These are phyloP conservation scores for Porcisia hertigi DNA, from an alignment of 208 protist genomes.

Conservation along the genomic window DNA sequence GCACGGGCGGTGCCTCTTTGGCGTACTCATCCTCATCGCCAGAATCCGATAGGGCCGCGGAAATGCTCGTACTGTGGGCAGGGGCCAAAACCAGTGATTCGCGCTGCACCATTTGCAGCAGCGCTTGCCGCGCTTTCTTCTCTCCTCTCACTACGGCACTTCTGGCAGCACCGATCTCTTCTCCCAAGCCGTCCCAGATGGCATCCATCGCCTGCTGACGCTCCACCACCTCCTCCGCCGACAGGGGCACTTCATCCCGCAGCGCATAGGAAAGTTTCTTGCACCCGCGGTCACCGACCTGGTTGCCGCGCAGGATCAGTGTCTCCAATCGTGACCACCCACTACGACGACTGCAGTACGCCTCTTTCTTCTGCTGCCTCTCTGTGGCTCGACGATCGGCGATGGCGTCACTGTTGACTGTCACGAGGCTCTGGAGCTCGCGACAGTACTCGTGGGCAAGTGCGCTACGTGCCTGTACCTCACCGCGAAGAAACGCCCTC, in stretches of 20 bases:
- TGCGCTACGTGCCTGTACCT: conserved; percentile 3
- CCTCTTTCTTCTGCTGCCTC: conserved; percentile 45
- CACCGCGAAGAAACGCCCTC: conserved; percentile 6
- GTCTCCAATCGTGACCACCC: conserved; percentile 79
- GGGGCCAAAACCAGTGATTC: not conserved
- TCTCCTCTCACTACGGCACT: conserved; percentile 29
- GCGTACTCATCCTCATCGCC: conserved; percentile 51
- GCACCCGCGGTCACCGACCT: conserved; percentile 60
- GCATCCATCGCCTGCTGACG: conserved; percentile 38
- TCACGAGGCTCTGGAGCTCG: not conserved
- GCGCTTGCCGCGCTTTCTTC: conserved; percentile 21
- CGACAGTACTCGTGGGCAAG: conserved; percentile 6
- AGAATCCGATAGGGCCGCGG: conserved; percentile 4
- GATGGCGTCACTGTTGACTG: conserved; percentile 7
- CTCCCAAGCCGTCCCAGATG: conserved; percentile 30
- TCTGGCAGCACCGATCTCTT: conserved; percentile 26
- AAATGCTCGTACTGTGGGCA: not conserved
- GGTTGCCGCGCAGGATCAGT: conserved; percentile 71
- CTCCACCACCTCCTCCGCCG: conserved; percentile 63
- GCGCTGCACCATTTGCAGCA: conserved; percentile 20
- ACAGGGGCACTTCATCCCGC: conserved; percentile 56
- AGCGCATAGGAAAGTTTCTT: conserved; percentile 43
- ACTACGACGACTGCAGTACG: conserved; percentile 64
- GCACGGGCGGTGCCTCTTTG: conserved; percentile 31
- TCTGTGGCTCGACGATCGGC: conserved; percentile 27